These are phyloP conservation scores for Takashimella tepidaria DNA, from an alignment of 1,284 basidiomycete species.

Conservation along the genomic window DNA sequence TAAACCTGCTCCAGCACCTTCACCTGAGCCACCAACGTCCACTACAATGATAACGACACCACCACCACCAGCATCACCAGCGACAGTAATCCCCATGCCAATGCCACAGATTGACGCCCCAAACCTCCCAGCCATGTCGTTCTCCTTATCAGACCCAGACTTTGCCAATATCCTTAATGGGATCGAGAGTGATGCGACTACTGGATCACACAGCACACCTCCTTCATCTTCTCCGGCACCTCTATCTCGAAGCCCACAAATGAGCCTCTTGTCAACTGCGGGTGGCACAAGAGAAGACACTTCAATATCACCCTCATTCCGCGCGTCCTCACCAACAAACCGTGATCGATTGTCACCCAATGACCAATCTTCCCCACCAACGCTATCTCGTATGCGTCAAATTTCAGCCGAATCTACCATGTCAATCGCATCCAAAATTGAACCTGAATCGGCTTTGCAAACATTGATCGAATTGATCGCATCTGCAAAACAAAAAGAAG, in stretches of 20 bases:
- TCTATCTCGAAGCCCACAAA: conserved; percentile 21
- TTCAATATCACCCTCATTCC: conserved; percentile 7
- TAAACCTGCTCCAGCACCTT: background rate
- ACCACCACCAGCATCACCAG: conserved; percentile 22
- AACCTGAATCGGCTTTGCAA: conserved; percentile 27
- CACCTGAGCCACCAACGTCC: background rate
- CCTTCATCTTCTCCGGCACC: conserved; percentile 6
- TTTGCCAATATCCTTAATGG: conserved; percentile 46
- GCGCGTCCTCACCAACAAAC: too few species aligned
- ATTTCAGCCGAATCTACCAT: conserved; percentile 34
- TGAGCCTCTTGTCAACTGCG: conserved; percentile 19
- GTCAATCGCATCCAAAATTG: conserved; percentile 27
- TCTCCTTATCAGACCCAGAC: conserved; percentile 48
- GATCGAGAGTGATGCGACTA: conserved; percentile 20
- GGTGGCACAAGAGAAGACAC: conserved; percentile 5
- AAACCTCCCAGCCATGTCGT: conserved; percentile 43
- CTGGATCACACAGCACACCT: background rate
- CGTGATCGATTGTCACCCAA: conserved; percentile 22
- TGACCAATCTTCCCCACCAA: conserved; percentile 19
- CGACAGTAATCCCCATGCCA: background rate
- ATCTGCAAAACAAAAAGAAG: conserved; percentile 60
- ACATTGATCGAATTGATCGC: conserved; percentile 50
- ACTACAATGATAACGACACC: background rate
- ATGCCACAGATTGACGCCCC: conserved; percentile 42
- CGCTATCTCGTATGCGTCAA: conserved; percentile 38